These are phyloP conservation scores for Pochonia chlamydosporia DNA, from an alignment of 2,329 filamentous ascomycete genomes.

Conservation along the genomic window DNA sequence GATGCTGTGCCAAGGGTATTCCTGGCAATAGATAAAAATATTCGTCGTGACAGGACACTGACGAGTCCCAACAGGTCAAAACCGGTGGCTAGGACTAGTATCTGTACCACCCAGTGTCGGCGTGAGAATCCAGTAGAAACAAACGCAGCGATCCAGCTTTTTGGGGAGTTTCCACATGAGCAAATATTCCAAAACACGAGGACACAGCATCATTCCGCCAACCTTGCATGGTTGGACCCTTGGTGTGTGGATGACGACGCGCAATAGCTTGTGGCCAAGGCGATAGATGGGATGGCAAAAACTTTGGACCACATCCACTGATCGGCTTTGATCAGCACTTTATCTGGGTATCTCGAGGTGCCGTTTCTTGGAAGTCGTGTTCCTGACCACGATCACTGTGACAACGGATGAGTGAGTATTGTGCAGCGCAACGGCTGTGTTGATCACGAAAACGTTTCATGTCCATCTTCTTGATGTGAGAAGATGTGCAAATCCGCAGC, in stretches of 20 bases:
- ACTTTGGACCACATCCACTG: neutral
- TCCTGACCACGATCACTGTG: neutral
- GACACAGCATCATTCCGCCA: neutral
- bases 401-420: neutral
- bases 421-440: neutral
- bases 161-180: neutral
- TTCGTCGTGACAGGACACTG: too few species aligned
- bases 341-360: neutral
- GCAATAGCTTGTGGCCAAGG: neutral
- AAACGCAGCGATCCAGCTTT: too few species aligned
- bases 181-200: neutral
- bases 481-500: too few species aligned
- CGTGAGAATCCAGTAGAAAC: too few species aligned
- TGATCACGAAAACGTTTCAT: too few species aligned
- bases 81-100: too few species aligned
- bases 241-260: constrained; percentile 4
- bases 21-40: too few species aligned
- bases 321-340: neutral
- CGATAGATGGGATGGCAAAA: neutral
- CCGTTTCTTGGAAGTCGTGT: neutral
- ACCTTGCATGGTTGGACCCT: neutral
- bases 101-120: too few species aligned
- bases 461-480: too few species aligned
- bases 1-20: too few species aligned
- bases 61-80: too few species aligned